Evolutionary conservation across 495 filamentous ascomycete species (phyloP).

Genomic region (Clavariopsis aquatica): DNA sequence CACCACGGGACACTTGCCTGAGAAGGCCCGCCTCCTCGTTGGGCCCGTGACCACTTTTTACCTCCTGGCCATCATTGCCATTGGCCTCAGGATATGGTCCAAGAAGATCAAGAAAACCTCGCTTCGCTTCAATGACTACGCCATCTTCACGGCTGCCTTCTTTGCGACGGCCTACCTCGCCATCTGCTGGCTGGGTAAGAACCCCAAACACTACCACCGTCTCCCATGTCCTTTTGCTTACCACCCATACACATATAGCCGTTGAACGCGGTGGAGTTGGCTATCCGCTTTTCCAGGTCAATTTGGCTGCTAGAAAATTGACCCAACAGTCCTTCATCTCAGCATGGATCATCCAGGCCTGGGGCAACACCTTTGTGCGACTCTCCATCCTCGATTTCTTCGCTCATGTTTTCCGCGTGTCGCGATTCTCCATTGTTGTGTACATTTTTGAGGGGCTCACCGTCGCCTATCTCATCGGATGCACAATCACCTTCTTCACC

Average conservation of each 20-base stretch:
- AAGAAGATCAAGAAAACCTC: not conserved
- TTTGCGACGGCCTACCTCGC: not conserved
- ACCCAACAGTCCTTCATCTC: slow-evolving; percentile 1
- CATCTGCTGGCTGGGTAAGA: slow-evolving; percentile 1
- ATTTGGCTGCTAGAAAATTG: too few species aligned
- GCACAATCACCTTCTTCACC: slow-evolving; percentile 6
- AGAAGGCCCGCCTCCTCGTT: not conserved
- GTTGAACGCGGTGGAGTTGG: too few species aligned
- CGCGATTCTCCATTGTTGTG: not conserved
- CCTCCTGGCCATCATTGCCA: not conserved
- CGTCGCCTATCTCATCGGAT: slow-evolving; percentile 3
- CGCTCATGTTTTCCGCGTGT: not conserved
- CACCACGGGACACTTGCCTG: too few species aligned
- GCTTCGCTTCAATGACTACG: not conserved
- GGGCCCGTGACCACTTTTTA: not conserved
- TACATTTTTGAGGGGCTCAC: not conserved
- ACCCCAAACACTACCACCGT: not conserved
- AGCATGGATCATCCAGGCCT: slow-evolving; percentile 8
- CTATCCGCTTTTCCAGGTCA: too few species aligned
- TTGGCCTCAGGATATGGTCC: not conserved
- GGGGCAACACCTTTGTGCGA: slow-evolving; percentile 6
- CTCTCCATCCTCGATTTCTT: slow-evolving; percentile 17
- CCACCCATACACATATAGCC: too few species aligned
- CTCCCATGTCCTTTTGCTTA: not conserved
- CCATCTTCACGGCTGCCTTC: not conserved